Percentiles rank a stretch among this genome's conserved stretches.
phyloP scores from a whole-genome alignment of 1,284 basidiomycete species.

The Coniferiporia sulphurascens region DNA sequence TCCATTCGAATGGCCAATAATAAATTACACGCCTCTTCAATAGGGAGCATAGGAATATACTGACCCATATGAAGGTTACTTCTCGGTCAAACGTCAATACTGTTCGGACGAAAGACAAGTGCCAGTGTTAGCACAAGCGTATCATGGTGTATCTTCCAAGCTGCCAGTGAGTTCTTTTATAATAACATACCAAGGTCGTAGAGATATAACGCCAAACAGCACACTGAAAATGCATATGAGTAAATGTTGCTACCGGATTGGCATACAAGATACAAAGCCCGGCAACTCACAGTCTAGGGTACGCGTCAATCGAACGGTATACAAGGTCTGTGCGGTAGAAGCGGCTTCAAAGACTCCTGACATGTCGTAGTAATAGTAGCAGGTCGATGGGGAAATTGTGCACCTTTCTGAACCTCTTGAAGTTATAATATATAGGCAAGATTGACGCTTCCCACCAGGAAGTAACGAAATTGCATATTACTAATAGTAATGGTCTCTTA shows the following conservation, averaged over 20 bases:
- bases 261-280: neutral
- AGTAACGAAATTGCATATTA: no score
- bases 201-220: neutral
- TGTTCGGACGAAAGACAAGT: neutral
- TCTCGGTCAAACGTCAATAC: neutral
- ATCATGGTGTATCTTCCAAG: neutral
- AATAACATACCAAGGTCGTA: neutral
- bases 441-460: no score
- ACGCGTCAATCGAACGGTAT: neutral
- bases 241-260: neutral
- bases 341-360: neutral
- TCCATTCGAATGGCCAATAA: neutral
- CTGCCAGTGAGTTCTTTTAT: neutral
- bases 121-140: neutral
- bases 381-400: no score
- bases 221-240: neutral
- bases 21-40: neutral
- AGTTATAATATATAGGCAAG: no score
- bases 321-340: neutral
- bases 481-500: no score
- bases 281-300: neutral
- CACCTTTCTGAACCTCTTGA: no score
- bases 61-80: neutral
- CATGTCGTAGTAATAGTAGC: no score
- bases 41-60: neutral